Base-by-base conservation (phyloP, 305 asterid species). In the Rubia peregrina region DNA sequence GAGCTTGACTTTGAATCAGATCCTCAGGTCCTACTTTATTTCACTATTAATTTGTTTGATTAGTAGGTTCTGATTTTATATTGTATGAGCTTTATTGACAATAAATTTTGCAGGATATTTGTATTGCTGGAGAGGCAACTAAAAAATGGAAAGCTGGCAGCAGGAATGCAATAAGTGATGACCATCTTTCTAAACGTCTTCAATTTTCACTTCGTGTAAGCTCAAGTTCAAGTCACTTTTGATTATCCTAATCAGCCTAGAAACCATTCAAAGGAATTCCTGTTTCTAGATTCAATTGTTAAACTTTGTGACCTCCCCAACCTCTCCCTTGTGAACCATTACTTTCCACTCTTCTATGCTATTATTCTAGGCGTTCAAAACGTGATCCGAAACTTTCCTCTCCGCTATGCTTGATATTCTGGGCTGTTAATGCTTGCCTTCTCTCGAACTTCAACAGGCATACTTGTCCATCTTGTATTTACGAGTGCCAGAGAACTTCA, bases 1-100 rank as follows among this genome's bases (percentile, higher is more conserved):
- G 99, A 94, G 89, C 98, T 94, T 0, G 90, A 91, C 79, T 90
- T 94, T 68, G 91, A 86, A 70, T 80, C 92, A 17, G 96, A 91
- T 85, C 84, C 89, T 11, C 90, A 89, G 97, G 97, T 90, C 78
- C 68, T 59, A 69, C 66, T 69, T 72, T 78, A 49, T 61, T 78
- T 77, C 43, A 42, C 71, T 22, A 26, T 67, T 70, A 59, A 40
- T 22, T 22, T 73, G 69, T 57, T 55, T 13, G 38, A 55, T 65
- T 63, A 61, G 57, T 43, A 60, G 11, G 59, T 41, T 69, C 68
- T 71, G 14, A 74, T 61, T 66, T 57, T 8, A 22, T 21, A 21
- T 53, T 61, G 30, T 79, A 76, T 61, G 66, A 51, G 69, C 76
- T 72, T 56, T 76, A 73, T 41, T 67, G 69, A 65, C 74, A 59